A percentile compares a stretch with the other conserved stretches of the same genome.
phyloP scores from a whole-genome alignment of 1,284 basidiomycete genomes.

The Puccinia sorghi region DNA sequence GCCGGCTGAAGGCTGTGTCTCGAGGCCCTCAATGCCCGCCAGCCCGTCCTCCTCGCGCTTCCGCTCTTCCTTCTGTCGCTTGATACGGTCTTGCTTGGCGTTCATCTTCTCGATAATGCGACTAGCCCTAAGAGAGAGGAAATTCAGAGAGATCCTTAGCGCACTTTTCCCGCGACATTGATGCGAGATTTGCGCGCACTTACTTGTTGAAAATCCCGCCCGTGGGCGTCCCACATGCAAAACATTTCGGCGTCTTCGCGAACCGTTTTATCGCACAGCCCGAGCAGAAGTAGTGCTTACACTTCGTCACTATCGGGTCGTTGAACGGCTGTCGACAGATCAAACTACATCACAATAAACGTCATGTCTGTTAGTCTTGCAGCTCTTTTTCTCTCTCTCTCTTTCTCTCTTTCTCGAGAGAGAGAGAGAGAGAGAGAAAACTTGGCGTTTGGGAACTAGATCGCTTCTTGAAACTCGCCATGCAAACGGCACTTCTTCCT shows the following conservation, averaged over 20 bases:
- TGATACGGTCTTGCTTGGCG: conserved; percentile 39
- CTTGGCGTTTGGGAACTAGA: too few species aligned
- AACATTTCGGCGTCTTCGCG: conserved; percentile 89
- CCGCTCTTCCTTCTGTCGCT: conserved; percentile 25
- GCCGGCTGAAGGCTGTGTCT: conserved; percentile 9
- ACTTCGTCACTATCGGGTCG: conserved; percentile 91
- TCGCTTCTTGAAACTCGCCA: conserved; percentile 61
- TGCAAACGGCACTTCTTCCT: conserved; percentile 92
- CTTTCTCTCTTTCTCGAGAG: too few species aligned
- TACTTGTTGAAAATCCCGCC: conserved; percentile 92
- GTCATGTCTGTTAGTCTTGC: background rate
- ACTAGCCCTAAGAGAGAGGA: conserved; percentile 7
- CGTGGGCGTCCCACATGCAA: conserved; percentile 88
- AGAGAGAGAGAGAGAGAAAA: too few species aligned
- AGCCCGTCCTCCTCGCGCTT: conserved; percentile 25
- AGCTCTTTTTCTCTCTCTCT: too few species aligned
- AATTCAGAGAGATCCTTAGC: too few species aligned
- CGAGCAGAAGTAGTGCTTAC: conserved; percentile 96
- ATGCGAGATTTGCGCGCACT: conserved; percentile 58
- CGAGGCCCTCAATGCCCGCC: conserved; percentile 40
- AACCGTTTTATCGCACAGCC: conserved; percentile 83
- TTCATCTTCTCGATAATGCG: conserved; percentile 47
- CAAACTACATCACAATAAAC: conserved; percentile 59
- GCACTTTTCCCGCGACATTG: too few species aligned
- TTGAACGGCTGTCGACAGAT: conserved; percentile 93